Evolutionary conservation across 106 monocot species (phyloP).

Genomic region (Dendrobium officinale): DNA sequence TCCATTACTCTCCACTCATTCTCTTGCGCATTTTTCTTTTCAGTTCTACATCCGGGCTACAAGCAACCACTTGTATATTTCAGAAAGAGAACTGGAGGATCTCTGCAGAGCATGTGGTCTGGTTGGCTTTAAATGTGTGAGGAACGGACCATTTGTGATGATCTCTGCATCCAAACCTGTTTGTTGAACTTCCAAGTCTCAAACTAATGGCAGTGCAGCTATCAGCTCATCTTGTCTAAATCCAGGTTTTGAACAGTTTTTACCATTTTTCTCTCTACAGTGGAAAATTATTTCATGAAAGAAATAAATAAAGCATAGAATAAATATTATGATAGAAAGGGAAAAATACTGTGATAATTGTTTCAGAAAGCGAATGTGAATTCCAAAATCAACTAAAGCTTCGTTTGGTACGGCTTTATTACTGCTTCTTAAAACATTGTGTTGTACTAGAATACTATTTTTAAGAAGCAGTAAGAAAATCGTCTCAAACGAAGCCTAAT

Average conservation of each 20-base stretch:
- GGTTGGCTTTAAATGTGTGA: conserved; percentile 47
- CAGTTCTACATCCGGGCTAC: conserved; percentile 31
- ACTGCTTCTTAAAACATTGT: too few relatives aligned
- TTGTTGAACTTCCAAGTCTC: conserved; percentile 12
- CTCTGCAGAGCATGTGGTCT: conserved; percentile 71
- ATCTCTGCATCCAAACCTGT: conserved; percentile 61
- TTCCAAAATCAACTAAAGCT: background rate
- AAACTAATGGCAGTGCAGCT: background rate
- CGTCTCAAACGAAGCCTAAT: too few relatives aligned
- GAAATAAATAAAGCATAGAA: background rate
- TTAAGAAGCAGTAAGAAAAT: too few relatives aligned
- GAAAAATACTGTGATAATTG: too few relatives aligned
- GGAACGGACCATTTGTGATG: conserved; percentile 79
- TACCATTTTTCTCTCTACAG: background rate
- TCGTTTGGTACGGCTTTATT: too few relatives aligned
- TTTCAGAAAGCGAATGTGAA: background rate
- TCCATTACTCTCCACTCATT: too few relatives aligned
- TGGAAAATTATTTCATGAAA: too few relatives aligned
- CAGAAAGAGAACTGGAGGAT: conserved; percentile 65
- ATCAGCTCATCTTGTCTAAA: background rate
- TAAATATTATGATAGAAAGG: background rate
- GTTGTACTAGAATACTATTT: too few relatives aligned
- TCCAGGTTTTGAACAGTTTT: background rate
- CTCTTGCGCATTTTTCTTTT: background rate
- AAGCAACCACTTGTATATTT: conserved; percentile 48